Percentiles rank a stretch among this genome's conserved stretches.
Conservation (phyloP, 2,329 filamentous ascomycete genomes). For the Colletotrichum somersetense region DNA sequence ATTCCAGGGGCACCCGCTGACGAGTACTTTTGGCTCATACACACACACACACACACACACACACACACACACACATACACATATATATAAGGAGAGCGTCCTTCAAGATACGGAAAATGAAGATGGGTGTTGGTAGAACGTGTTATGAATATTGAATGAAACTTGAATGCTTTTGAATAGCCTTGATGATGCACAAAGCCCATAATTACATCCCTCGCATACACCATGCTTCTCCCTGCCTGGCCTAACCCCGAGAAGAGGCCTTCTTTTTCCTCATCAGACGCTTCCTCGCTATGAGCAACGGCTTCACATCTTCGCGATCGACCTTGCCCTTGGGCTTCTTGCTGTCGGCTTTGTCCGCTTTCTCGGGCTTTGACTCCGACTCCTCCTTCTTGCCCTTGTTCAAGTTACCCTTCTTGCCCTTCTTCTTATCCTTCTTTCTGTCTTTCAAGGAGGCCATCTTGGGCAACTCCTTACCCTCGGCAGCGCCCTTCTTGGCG, state of each 20-base stretch:
- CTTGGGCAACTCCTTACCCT: slow-evolving; percentile 49
- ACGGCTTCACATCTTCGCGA: slow-evolving; percentile 67
- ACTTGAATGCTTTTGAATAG: slow-evolving; percentile 15
- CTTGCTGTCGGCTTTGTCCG: slow-evolving; percentile 29
- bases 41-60: no score
- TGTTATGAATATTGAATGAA: not conserved
- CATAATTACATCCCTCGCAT: slow-evolving; percentile 3
- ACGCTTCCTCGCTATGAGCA: slow-evolving; percentile 88
- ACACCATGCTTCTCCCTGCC: not conserved
- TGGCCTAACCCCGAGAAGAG: slow-evolving; percentile 49
- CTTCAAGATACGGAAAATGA: not conserved
- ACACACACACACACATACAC: no score
- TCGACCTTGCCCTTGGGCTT: slow-evolving; percentile 44
- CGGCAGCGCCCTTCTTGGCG: slow-evolving; percentile 48
- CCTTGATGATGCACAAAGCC: slow-evolving; percentile 8
- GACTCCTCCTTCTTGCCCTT: slow-evolving; percentile 53
- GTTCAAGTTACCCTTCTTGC: slow-evolving; percentile 44
- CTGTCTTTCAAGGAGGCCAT: slow-evolving; percentile 49
- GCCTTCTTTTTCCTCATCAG: slow-evolving; percentile 80
- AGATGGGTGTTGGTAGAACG: not conserved
- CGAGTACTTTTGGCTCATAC: not conserved
- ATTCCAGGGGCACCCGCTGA: not conserved
- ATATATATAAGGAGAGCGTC: no score
- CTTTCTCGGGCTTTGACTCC: slow-evolving; percentile 42
- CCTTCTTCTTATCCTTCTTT: slow-evolving; percentile 52